Base-by-base conservation (phyloP, 257 asterid species). In the Nicotiana tabacum region DNA sequence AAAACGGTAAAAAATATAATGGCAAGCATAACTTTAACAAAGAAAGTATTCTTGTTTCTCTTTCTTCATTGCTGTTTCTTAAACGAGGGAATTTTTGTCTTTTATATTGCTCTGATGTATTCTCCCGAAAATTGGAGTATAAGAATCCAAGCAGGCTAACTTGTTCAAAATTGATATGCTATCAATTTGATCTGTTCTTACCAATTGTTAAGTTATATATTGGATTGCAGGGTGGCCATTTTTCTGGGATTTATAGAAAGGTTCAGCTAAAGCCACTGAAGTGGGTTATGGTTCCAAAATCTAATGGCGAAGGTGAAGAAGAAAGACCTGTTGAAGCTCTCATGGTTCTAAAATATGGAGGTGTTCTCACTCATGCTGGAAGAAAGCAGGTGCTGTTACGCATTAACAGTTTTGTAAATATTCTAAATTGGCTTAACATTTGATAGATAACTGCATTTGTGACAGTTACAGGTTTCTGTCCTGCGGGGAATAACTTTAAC, bases 301-400 rank as follows among this genome's bases (percentile, higher is more conserved):
- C 83, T 64, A 93, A 91, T 83, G 97, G 95, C 66, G 99, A 96
- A 89, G 97, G 96, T 53, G 98, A 92, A 86, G 98, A 94, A 85
- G 99, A 96, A 85, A 88, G 86, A 84, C 99, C 99, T 69, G 87
- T 87, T 2, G 98, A 96, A 89, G 99, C 99, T 81, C 91, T 96
- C 55, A 96, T 96, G 99, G 89, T 96, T 90, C 98, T 96, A 67
- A 96, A 96, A 85, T 96, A 96, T 77, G 99, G 99, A 18, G 99
- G 99, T 85, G 99, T 96, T 87, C 99, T 96, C 82, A 96, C 99
- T 48, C 99, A 96, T 84, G 99, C 98, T 56, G 99, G 99, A 80
- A 88, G 98, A 87, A 96, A 93, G 84, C 99, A 96, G 98, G 99
- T 93, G 55, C 85, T 21, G 15, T 55, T 48, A 74, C 7, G 11